phyloP scores from a whole-genome alignment of 139 green algal genomes.

The Penium margaritaceum region DNA sequence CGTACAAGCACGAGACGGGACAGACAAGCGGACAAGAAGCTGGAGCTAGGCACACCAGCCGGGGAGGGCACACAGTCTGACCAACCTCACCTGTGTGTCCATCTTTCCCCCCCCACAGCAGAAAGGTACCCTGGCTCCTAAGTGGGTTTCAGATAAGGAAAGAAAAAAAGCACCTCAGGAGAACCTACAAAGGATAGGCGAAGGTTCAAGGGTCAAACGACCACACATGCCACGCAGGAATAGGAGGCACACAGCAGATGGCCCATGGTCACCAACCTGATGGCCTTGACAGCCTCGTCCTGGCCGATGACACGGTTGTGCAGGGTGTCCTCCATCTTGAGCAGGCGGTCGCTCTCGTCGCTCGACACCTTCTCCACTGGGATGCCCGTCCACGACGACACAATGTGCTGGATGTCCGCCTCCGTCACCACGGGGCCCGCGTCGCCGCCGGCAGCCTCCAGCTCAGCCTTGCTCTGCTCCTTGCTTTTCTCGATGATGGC shows the following conservation, averaged over 20 bases:
- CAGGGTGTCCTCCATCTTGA: slow-evolving; percentile 97
- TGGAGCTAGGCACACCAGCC: too few relatives aligned
- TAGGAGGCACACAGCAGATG: too few relatives aligned
- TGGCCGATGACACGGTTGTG: slow-evolving; percentile 90
- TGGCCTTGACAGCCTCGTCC: slow-evolving; percentile 80
- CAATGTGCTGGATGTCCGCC: slow-evolving; percentile 91
- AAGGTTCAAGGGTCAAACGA: too few relatives aligned
- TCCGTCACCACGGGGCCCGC: slow-evolving; percentile 72
- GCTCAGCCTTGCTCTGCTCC: slow-evolving; percentile 67
- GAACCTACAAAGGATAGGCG: too few relatives aligned
- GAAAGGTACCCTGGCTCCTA: too few relatives aligned
- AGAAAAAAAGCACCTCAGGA: too few relatives aligned
- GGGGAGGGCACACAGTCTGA: too few relatives aligned
- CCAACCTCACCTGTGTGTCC: too few relatives aligned
- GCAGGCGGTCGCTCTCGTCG: slow-evolving; percentile 86
- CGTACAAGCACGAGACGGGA: too few relatives aligned
- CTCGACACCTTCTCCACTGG: slow-evolving; percentile 81
- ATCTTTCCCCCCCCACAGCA: slow-evolving; percentile 69
- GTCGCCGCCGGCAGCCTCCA: slow-evolving; percentile 61
- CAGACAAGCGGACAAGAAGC: too few relatives aligned
- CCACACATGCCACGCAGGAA: too few relatives aligned
- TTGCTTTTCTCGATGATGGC: slow-evolving; percentile 58
- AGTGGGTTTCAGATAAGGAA: too few relatives aligned
- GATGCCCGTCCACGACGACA: slow-evolving; percentile 76
- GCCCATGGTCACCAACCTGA: slow-evolving; percentile 49